Base-by-base conservation (phyloP, 106 monocot genomes). In the Acorus gramineus region DNA sequence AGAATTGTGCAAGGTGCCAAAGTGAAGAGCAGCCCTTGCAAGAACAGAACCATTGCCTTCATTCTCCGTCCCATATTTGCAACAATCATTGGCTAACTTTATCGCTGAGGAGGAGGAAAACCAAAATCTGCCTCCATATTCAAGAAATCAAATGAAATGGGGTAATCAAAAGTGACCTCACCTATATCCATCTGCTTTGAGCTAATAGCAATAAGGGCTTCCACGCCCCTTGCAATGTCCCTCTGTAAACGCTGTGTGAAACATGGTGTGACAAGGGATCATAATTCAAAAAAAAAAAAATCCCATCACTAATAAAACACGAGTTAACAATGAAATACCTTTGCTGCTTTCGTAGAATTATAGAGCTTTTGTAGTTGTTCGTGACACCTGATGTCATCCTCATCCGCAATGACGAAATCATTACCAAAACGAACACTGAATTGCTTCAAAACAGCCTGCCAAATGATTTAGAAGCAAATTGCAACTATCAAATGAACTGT, bases 111-210 rank as follows among this genome's bases (percentile, higher is more conserved):
- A 70, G 14, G 68, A 63, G 49, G 50, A 42, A 52, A 51, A 44
- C 6, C 46, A 47, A 58, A 42, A 14, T 64, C 50, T n/a, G n/a
- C n/a, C n/a, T n/a, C n/a, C n/a, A 52, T 14, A 52, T n/a, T 42
- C 44, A 7, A 45, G 55, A 55, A 6, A 70, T 51, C 50, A 45
- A 54, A 12, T 46, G 9, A 53, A 28, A 28, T 28, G 28, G 28
- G 28, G 28, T 44, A 52, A 6, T 52, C 14, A 43, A 13, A 73
- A 73, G 8, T 8, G 52, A 45, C 13, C 64, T 52, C 70, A 96
- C 96, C 75, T 74, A 96, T 88, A 74, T 91, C 87, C 66, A 79
- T 81, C 64, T 88, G 85, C 74, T 91, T 96, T 49, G 76, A 78
- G 79, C 82, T 77, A 10, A 85, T 59, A 68, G 85, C 63, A 65